Conservation (phyloP, 768 basidiomycete genomes). For the Cystofilobasidium capitatum region DNA sequence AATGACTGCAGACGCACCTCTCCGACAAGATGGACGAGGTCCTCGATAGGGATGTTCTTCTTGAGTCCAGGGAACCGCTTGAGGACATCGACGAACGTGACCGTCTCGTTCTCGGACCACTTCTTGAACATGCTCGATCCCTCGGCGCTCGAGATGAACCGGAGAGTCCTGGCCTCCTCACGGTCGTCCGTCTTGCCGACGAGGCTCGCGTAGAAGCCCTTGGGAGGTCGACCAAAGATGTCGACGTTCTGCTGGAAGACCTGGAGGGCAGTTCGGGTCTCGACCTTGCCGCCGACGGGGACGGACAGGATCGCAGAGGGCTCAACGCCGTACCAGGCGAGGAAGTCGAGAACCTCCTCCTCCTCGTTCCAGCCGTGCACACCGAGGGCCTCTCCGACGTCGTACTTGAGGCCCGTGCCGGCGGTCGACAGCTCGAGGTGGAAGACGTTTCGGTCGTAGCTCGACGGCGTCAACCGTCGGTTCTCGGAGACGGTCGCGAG, state of each 20-base stretch:
- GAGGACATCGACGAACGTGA: slow-evolving; percentile 83
- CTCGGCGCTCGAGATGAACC: slow-evolving; percentile 88
- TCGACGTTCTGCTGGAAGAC: slow-evolving; percentile 93
- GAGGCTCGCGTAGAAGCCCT: slow-evolving; percentile 86
- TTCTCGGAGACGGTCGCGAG: slow-evolving; percentile 90
- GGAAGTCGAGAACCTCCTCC: slow-evolving; percentile 77
- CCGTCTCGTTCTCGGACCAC: slow-evolving; percentile 84
- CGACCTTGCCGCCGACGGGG: slow-evolving; percentile 58
- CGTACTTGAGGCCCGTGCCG: slow-evolving; percentile 88
- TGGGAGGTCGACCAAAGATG: slow-evolving; percentile 88
- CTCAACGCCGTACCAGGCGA: slow-evolving; percentile 81
- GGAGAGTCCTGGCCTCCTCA: slow-evolving; percentile 66
- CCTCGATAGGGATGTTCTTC: slow-evolving; percentile 59
- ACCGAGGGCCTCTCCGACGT: slow-evolving; percentile 91
- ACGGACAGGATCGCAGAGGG: slow-evolving; percentile 70
- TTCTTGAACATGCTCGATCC: slow-evolving; percentile 90
- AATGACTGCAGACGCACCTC: slow-evolving; percentile 41
- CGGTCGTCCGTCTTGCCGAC: slow-evolving; percentile 60
- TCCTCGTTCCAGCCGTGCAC: slow-evolving; percentile 97
- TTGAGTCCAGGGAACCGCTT: slow-evolving; percentile 63
- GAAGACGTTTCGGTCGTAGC: slow-evolving; percentile 98
- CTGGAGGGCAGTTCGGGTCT: slow-evolving; percentile 92
- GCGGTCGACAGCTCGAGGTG: slow-evolving; percentile 91
- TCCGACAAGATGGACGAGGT: slow-evolving; percentile 75
- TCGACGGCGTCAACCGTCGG: slow-evolving; percentile 80